Evolutionary conservation across 495 filamentous ascomycete genomes (phyloP).

Genomic region (Sphaerosporella brunnea): DNA sequence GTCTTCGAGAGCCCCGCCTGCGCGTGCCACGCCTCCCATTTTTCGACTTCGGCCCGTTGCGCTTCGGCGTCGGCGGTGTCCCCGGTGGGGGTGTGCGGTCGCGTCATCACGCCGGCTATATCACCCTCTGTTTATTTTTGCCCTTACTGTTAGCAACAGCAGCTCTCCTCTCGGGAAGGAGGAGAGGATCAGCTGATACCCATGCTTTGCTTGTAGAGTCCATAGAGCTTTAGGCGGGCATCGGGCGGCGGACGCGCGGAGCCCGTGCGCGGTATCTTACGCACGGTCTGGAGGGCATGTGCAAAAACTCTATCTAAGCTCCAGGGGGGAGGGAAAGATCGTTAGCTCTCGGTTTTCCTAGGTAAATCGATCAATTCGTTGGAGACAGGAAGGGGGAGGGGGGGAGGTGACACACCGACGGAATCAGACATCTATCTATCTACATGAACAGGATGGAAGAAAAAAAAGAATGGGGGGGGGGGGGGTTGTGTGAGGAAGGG

Average conservation of each 20-base stretch:
- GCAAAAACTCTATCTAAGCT: conserved; percentile 82
- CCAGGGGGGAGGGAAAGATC: no score
- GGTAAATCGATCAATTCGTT: not conserved
- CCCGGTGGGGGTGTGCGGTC: conserved; percentile 35
- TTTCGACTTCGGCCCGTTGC: conserved; percentile 39
- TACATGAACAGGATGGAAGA: conserved; percentile 1
- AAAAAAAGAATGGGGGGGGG: no score
- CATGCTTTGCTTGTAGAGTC: conserved; percentile 97
- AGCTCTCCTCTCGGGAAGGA: no score
- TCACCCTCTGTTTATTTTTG: conserved; percentile 91
- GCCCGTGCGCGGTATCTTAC: conserved; percentile 87
- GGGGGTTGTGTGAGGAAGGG: no score
- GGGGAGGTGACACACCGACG: conserved; percentile 13
- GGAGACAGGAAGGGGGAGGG: not conserved
- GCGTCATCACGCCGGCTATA: conserved; percentile 78
- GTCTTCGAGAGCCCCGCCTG: conserved; percentile 66
- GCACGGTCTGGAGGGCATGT: conserved; percentile 94
- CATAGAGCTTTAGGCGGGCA: conserved; percentile 82
- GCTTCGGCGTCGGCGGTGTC: conserved; percentile 33
- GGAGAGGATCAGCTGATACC: conserved; percentile 31
- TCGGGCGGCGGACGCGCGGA: conserved; percentile 67
- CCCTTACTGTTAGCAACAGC: no score
- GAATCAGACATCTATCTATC: conserved; percentile 19
- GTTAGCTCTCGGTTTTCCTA: not conserved
- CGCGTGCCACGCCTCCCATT: conserved; percentile 82